A percentile compares a stretch with the other conserved stretches of the same genome.
phyloP scores from a whole-genome alignment of 805 yeast genomes.

The Candida pseudofarinosa region DNA sequence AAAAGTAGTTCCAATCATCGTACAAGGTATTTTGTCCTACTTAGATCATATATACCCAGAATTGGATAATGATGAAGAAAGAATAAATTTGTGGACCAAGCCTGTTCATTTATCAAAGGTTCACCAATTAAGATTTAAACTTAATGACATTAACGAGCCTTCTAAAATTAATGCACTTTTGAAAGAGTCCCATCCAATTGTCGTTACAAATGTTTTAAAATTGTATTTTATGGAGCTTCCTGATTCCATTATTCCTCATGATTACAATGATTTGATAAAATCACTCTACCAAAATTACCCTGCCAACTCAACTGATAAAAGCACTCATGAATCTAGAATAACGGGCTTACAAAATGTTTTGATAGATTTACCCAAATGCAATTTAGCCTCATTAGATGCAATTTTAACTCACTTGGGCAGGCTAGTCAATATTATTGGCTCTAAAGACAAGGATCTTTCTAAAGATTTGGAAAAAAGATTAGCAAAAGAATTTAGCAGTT shows the following conservation, averaged over 20 bases:
- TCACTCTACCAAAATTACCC: slow-evolving; percentile 52
- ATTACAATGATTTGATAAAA: slow-evolving; percentile 62
- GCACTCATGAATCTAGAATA: slow-evolving; percentile 39
- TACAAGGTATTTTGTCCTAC: slow-evolving; percentile 58
- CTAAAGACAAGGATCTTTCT: slow-evolving; percentile 31
- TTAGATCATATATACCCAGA: slow-evolving; percentile 72
- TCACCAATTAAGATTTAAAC: slow-evolving; percentile 55
- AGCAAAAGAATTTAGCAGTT: slow-evolving; percentile 62
- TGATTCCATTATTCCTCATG: slow-evolving; percentile 64
- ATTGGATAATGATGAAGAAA: slow-evolving; percentile 60
- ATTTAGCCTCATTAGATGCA: slow-evolving; percentile 77
- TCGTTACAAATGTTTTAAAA: slow-evolving; percentile 65
- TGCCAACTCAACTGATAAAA: slow-evolving; percentile 35
- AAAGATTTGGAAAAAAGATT: slow-evolving; percentile 43
- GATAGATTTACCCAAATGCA: slow-evolving; percentile 62
- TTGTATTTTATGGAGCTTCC: slow-evolving; percentile 77
- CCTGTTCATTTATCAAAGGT: slow-evolving; percentile 59
- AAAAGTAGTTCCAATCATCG: slow-evolving; percentile 65
- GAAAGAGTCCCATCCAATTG: slow-evolving; percentile 45
- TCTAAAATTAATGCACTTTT: slow-evolving; percentile 30
- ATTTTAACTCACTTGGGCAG: slow-evolving; percentile 72
- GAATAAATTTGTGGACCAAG: slow-evolving; percentile 65
- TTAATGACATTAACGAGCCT: slow-evolving; percentile 38
- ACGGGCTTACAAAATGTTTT: slow-evolving; percentile 64
- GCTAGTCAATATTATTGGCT: slow-evolving; percentile 47